Conservation (phyloP, 208 protist species). For the Leishmania arabica region DNA sequence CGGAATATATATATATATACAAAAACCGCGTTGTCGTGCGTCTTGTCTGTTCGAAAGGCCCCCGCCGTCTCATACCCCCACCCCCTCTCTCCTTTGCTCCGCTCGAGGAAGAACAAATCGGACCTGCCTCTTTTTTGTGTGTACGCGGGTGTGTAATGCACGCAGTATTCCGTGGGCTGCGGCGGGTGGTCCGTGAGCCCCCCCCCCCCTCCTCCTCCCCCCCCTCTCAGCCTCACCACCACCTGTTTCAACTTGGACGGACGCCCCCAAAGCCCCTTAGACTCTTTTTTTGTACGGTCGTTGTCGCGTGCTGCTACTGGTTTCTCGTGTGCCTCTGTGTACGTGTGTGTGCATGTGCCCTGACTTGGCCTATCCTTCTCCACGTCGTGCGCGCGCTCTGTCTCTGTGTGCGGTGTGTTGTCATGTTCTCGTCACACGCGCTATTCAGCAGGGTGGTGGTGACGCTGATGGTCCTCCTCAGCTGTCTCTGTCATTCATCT, state of each 20-base stretch:
- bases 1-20: no score
- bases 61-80: no score
- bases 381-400: not conserved
- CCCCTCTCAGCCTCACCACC: not conserved
- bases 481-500: not conserved
- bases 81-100: not conserved
- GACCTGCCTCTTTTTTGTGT: not conserved
- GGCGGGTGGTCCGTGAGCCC: not conserved
- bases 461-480: not conserved
- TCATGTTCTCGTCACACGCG: not conserved
- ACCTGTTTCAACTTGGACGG: not conserved
- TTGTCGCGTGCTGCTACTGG: constrained; percentile 1
- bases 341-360: not conserved
- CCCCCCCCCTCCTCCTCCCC: not conserved
- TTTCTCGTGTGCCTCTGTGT: not conserved
- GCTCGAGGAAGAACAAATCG: not conserved
- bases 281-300: not conserved
- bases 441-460: not conserved
- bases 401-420: no score
- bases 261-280: not conserved
- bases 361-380: not conserved
- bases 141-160: not conserved
- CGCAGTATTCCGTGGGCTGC: not conserved
- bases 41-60: not conserved
- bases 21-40: not conserved